Percentiles rank a stretch among this genome's conserved stretches.
Evolutionary conservation across 306 rosid species (phyloP).

Genomic region (Delonix regia): DNA sequence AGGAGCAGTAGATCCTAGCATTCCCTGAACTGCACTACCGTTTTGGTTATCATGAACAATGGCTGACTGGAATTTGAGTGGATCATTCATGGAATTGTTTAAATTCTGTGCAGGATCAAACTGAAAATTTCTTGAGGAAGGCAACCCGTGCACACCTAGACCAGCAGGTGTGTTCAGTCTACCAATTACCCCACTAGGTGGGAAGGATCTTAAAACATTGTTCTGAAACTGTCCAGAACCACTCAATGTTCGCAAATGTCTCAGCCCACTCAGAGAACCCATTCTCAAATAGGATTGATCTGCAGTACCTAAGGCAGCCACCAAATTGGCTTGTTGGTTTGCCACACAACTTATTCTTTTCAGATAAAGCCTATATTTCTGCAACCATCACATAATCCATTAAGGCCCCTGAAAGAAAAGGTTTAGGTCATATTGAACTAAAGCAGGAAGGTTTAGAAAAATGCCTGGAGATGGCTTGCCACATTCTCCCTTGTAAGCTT

Average conservation of each 20-base stretch:
- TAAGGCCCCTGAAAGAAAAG: constrained; percentile 31
- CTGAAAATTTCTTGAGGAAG: constrained; percentile 61
- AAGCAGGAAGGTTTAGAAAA: constrained; percentile 20
- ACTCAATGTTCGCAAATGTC: constrained; percentile 54
- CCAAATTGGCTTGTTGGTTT: constrained; percentile 91
- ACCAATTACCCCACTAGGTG: constrained; percentile 64
- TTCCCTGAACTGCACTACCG: constrained; percentile 48
- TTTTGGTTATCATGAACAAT: constrained; percentile 44
- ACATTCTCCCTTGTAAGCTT: constrained; percentile 96
- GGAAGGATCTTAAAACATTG: constrained; percentile 60
- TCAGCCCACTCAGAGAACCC: constrained; percentile 62
- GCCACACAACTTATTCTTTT: constrained; percentile 80
- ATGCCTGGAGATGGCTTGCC: constrained; percentile 97
- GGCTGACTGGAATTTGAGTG: constrained; percentile 46
- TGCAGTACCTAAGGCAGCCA: constrained; percentile 71
- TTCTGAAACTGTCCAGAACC: constrained; percentile 66
- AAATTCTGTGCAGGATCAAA: constrained; percentile 49
- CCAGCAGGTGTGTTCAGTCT: constrained; percentile 76
- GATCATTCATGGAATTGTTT: constrained; percentile 50
- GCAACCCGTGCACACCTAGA: constrained; percentile 58
- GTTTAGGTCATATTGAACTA: constrained; percentile 8
- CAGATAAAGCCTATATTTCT: constrained; percentile 96
- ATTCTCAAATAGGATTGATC: constrained; percentile 78
- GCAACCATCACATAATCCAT: constrained; percentile 34
- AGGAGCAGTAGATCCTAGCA: constrained; percentile 40